phyloP scores from a whole-genome alignment of 805 yeast species.

The Wickerhamomyces strasburgensis region DNA sequence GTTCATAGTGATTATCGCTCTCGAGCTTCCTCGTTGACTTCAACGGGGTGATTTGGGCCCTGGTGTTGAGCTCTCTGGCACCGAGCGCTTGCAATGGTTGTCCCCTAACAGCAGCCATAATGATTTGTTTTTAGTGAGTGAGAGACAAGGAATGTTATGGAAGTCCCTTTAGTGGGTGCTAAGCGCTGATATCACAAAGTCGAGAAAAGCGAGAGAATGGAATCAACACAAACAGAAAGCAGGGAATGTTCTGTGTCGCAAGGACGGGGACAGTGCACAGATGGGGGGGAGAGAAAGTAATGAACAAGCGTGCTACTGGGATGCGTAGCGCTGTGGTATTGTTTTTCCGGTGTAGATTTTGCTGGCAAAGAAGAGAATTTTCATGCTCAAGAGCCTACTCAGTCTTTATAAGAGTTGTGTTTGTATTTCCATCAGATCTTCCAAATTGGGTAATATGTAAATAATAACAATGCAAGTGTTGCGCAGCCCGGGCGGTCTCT shows the following conservation, averaged over 20 bases:
- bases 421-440: slow-evolving; percentile 12
- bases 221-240: not conserved
- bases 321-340: too few relatives aligned
- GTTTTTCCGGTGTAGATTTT: too few relatives aligned
- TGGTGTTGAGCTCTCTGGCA: slow-evolving; percentile 29
- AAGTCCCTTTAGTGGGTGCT: too few relatives aligned
- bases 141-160: not conserved
- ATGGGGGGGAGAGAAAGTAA: too few relatives aligned
- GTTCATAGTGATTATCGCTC: slow-evolving; percentile 9
- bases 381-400: not conserved
- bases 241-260: not conserved
- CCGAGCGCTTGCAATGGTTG: slow-evolving; percentile 36
- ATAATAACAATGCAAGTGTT: slow-evolving; percentile 20
- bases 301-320: too few relatives aligned
- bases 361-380: not conserved
- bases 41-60: slow-evolving; percentile 26
- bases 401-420: not conserved
- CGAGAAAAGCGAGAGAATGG: not conserved
- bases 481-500: slow-evolving; percentile 7
- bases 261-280: too few relatives aligned
- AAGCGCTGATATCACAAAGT: not conserved
- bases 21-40: slow-evolving; percentile 26
- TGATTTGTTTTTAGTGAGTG: slow-evolving; percentile 1
- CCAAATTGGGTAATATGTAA: slow-evolving; percentile 24
- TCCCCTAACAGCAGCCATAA: slow-evolving; percentile 31